Evolutionary conservation across 805 yeast genomes (phyloP), one percentile per base, ranked within the genome.

Genomic region (Suhomyces pyralidae): DNA sequence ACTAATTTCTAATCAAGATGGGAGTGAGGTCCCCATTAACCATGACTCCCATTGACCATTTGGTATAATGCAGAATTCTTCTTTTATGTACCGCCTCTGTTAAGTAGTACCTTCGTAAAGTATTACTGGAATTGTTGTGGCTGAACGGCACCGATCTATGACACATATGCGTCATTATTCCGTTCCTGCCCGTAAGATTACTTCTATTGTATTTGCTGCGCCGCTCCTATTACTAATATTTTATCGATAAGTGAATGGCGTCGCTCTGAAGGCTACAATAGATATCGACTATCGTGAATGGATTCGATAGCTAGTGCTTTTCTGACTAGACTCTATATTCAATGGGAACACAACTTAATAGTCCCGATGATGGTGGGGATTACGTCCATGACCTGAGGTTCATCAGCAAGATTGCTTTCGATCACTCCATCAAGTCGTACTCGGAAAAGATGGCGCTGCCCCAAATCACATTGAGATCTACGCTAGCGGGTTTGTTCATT

Each of bases 381-480:
- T 10, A 17, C n/a, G 2, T 5, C 45, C 45, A 22, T 9, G 26
- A 17, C 26, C 40, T 30, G 48, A 12, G 26, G 22, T 22, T 14
- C 9, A 17, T 20, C 46, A 30, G 20, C 24, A n/a, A 12, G 17
- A 17, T 36, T 10, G 38, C 50, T 14, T 36, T 40, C 7, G 38
- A 40, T 17, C 15, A 40, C 7, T 32, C 40, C 24, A 32, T 40
- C 40, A 20, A 25, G 36, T 15, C 48, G n/a, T 54, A 53, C 40
- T 60, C 64, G 12, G 71, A 74, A 10, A 86, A 86, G 59, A 81
- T 85, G 1, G 66, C 64, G 0, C 65, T 81, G 7, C 83, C 81
- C 1, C 96, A 88, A 63, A 78, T 88, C 4, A 90, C 97, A 0
- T 58, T 83, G 3, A 71, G 96, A 48, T 86, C 94, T 2, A 83